These are phyloP conservation scores for Thozetella sp. DNA, from an alignment of 495 filamentous ascomycete species.

Conservation along the genomic window DNA sequence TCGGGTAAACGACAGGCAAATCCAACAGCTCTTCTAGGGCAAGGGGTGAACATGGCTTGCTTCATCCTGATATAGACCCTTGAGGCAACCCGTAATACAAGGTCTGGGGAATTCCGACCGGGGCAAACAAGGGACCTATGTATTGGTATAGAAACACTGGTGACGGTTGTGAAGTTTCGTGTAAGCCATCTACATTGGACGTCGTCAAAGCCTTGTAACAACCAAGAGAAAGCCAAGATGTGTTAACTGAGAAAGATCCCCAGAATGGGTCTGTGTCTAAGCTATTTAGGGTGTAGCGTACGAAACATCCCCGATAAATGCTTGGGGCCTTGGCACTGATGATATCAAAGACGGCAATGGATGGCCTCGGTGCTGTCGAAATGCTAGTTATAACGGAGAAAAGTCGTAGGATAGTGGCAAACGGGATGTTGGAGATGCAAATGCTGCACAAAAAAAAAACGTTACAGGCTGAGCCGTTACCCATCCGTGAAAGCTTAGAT, in stretches of 20 bases:
- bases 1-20: conserved; percentile 3
- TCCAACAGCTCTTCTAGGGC: neutral
- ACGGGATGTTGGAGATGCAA: too few relatives aligned
- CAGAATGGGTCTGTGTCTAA: neutral
- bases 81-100: neutral
- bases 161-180: conserved; percentile 1
- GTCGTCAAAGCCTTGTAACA: conserved; percentile 1
- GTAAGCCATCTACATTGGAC: neutral
- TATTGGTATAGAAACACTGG: neutral
- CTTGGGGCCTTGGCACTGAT: too few relatives aligned
- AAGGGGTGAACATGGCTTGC: neutral
- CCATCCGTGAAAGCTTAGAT: too few relatives aligned
- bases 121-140: neutral
- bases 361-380: too few relatives aligned
- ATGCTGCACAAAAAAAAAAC: too few relatives aligned
- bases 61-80: conserved; percentile 1
- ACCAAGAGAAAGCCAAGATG: neutral
- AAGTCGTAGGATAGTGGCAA: too few relatives aligned
- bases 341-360: too few relatives aligned
- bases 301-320: neutral
- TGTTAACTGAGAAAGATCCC: neutral
- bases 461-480: too few relatives aligned
- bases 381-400: too few relatives aligned
- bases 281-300: neutral
- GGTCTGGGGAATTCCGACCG: neutral